Base-by-base conservation (phyloP, 2,329 filamentous ascomycete genomes). In the Tolypocladium tundrense region DNA sequence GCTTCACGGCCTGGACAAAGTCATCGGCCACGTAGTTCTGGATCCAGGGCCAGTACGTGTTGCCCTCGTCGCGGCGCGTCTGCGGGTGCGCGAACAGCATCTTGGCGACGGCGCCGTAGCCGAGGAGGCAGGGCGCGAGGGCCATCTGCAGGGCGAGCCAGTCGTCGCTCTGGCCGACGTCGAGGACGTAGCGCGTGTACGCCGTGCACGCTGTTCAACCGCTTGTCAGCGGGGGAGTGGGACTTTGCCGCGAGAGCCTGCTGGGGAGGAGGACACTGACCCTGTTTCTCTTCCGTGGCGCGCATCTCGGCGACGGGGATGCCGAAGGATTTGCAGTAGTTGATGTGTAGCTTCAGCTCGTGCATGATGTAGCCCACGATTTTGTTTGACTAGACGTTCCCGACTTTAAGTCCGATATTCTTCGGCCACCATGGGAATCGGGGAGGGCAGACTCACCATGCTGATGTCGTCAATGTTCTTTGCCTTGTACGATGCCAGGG, bases 31-130 rank as follows among this genome's bases (percentile, higher is more conserved):
- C 83, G 68, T 97, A 97, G 67, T 90, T 95, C 68, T 92, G 79
- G 63, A 97, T 90, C 93, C 93, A 97, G 52, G 85, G 82, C 87
- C 88, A 94, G 75, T 96, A 97, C 21, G 75, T 78, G 69, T 93
- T 95, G 0, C 77, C 83, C 14, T 87, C 78, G 27, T 50, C 45
- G 43, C 79, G 78, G 60, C 77, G 77, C 41, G 85, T 88, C n/a
- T 75, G 77, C 54, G 80, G 74, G 60, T 88, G 85, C 16, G 77
- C 77, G 64, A 85, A 79, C 3, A 96, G 77, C 65, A 90, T 82
- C 65, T 80, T 79, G 7, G 90, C 93, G 60, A 95, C 89, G 58
- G 84, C 83, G 11, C 87, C 87, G 70, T 97, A 97, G 48, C 93
- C 93, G n/a, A 97, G 81, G 39, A 96, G 78, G 69, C 93, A 97